Percentiles rank a stretch among this genome's conserved stretches.
Evolutionary conservation across 192 early-diverging fungal species (phyloP).

Genomic region (Gamsiella multidivaricata): DNA sequence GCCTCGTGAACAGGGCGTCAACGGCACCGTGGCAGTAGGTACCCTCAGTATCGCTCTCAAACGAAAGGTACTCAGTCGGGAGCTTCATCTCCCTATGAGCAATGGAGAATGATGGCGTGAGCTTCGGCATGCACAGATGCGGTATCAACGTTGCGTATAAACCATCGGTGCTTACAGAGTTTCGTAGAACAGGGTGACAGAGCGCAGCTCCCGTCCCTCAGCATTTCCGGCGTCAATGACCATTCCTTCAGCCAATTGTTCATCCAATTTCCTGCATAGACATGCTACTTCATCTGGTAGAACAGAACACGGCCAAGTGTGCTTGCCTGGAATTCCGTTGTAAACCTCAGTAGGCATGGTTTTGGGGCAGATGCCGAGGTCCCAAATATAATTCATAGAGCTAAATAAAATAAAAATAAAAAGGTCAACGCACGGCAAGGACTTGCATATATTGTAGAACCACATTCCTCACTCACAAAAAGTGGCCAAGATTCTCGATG

Average conservation of each 20-base stretch:
- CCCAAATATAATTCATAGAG: slow-evolving; percentile 22
- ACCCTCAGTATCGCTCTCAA: slow-evolving; percentile 12
- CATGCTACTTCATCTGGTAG: neutral
- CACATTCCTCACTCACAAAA: neutral
- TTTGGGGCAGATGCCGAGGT: neutral
- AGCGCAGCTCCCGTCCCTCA: neutral
- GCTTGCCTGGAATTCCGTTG: neutral
- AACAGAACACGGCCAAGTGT: slow-evolving; percentile 11
- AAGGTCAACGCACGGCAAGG: neutral
- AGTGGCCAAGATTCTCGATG: neutral
- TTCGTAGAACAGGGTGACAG: slow-evolving; percentile 9
- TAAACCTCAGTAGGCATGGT: neutral
- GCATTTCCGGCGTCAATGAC: neutral
- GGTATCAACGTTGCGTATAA: no score
- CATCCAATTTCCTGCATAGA: neutral
- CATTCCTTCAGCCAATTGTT: slow-evolving; percentile 3
- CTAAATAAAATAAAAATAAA: neutral
- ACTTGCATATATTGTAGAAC: neutral
- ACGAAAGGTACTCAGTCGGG: neutral
- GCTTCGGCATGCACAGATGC: no score
- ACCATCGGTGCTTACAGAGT: slow-evolving; percentile 10
- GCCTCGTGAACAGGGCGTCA: slow-evolving; percentile 14
- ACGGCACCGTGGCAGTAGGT: slow-evolving; percentile 24
- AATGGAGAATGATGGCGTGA: neutral
- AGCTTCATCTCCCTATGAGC: slow-evolving; percentile 11